Base-by-base conservation (phyloP, 345 rosid species). In the Eucalyptus curtisii region DNA sequence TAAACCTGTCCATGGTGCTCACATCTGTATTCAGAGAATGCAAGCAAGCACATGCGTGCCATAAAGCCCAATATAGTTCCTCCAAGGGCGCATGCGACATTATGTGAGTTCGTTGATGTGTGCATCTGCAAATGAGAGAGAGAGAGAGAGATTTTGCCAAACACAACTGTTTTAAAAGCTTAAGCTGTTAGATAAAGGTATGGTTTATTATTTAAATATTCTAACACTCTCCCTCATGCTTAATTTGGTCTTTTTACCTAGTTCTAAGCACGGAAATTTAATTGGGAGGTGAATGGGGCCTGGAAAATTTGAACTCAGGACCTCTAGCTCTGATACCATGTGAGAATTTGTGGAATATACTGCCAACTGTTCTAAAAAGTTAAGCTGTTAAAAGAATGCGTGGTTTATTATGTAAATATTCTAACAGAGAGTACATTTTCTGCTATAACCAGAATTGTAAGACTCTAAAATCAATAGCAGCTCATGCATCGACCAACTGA, bases 171-270 rank as follows among this genome's bases (percentile, higher is more conserved):
- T 52, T 0, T 0, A 52, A 52, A 52, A 52, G 55, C 55, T 52
- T 52, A 52, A 50, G 0, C 55, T 52, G 0, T 52, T 52, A 52
- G 55, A 52, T 52, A 3, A 49, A 16, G 55, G 9, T 0, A 0
- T 52, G 22, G 9, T 52, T 52, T 7, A 19, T 7, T 19, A 52
- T 19, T 52, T 7, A 52, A 52, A 52, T 52, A 52, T 52, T 52
- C 0, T 19, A 52, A 52, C 0, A 19, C 0, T 52, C 0, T 8
- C 55, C 24, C 0, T 52, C 24, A 1, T 0, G 55, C 0, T 52
- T 52, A 52, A 4, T 52, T 19, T 52, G 55, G 55, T 52, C 55
- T 7, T 52, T 49, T 52, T 0, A 52, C 55, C 55, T 52, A 52
- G 55, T 52, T 52, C 55, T 52, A 52, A 7, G 55, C 0, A 10